Evolutionary conservation across 371 early-diverging fungal species (phyloP).

Genomic region (Lichtheimia hyalospora): DNA sequence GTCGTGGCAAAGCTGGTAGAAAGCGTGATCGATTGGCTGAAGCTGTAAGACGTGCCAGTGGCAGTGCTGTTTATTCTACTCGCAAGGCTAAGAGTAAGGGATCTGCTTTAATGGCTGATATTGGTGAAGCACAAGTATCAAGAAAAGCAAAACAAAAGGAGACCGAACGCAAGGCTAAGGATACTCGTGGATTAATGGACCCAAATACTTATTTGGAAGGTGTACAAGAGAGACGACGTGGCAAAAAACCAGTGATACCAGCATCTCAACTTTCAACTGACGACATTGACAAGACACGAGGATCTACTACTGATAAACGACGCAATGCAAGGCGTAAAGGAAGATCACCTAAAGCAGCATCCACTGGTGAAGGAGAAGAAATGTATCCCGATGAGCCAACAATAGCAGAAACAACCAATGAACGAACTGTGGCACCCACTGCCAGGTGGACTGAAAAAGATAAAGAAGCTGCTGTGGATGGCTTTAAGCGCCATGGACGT

Average conservation of each 20-base stretch:
- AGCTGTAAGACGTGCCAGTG: conserved; percentile 45
- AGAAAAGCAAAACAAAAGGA: conserved; percentile 52
- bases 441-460: conserved; percentile 78
- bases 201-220: conserved; percentile 42
- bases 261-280: background rate
- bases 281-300: conserved; percentile 8
- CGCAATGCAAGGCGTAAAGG: conserved; percentile 23
- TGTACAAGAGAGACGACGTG: conserved; percentile 31
- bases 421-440: conserved; percentile 27
- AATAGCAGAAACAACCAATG: conserved; percentile 17
- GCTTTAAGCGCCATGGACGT: conserved; percentile 68
- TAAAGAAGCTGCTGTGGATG: conserved; percentile 69
- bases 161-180: conserved; percentile 37
- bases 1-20: conserved; percentile 47
- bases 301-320: conserved; percentile 7
- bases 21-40: conserved; percentile 42
- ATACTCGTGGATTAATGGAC: conserved; percentile 39
- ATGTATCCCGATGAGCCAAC: conserved; percentile 23
- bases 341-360: conserved; percentile 23
- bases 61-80: conserved; percentile 21
- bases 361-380: background rate
- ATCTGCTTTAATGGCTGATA: conserved; percentile 65
- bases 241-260: conserved; percentile 8
- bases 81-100: conserved; percentile 60
- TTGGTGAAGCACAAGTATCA: conserved; percentile 59